Evolutionary conservation across 768 basidiomycete genomes (phyloP), one percentile per base, ranked within the genome.

Genomic region (Strobilomyces dryophilus): DNA sequence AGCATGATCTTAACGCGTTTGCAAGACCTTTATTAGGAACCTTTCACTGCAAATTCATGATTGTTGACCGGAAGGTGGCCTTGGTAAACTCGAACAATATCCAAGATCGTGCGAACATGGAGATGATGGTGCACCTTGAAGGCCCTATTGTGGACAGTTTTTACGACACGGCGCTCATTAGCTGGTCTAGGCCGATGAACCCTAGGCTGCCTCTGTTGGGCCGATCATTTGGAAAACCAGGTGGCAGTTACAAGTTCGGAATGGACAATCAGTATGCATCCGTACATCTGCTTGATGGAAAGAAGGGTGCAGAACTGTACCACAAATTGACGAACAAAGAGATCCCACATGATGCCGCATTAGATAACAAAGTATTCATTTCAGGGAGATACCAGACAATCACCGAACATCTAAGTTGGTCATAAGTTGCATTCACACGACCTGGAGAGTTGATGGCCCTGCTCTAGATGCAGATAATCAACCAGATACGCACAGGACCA

Each of bases 111-210:
- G 69, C 74, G 8, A 76, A 79, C 58, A 57, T 76, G 54, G 76
- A 81, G 66, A 79, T 86, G 78, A 85, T 85, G 83, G 66, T 78
- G 5, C 84, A 86, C 57, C 74, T 87, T 40, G 86, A 88, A 61
- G 86, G 86, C 0, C 81, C 82, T 0, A 76, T 89, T 48, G 86
- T 88, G 52, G 77, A 87, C 51, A 74, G 80, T 5, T 73, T 88
- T 57, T 87, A 86, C 68, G 87, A 88, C 66, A 80, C 79, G 68
- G 81, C 82, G 14, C 76, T 88, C 45, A 73, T 85, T 49, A 79
- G 79, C 42, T 87, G 83, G 82, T 74, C 70, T 57, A 76, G 78
- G 41, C 63, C 70, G 26, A 70, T 82, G 59, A 56, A 71, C 34
- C 79, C 81, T 11, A 71, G 73, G 9, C 61, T 79, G 21, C 79